Evolutionary conservation across 1,284 basidiomycete species (phyloP).

Genomic region (Ceratobasidium sp.): DNA sequence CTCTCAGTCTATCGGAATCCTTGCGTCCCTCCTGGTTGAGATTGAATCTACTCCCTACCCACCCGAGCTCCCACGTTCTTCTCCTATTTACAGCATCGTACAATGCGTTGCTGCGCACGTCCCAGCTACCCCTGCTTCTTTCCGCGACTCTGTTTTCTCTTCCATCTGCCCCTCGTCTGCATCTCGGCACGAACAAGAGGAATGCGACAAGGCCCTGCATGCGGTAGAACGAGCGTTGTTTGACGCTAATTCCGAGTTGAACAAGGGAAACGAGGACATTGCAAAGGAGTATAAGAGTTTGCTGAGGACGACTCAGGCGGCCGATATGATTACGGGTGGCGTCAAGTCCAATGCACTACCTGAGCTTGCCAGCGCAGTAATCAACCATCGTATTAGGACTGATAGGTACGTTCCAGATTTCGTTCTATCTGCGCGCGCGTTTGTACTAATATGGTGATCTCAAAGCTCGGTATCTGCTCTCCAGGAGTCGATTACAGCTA

Average conservation of each 20-base stretch:
- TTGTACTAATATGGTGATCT: conserved; percentile 19
- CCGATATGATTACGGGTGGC: conserved; percentile 75
- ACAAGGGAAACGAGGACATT: conserved; percentile 8
- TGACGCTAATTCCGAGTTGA: conserved; percentile 55
- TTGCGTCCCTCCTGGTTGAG: conserved; percentile 67
- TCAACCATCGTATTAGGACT: conserved; percentile 73
- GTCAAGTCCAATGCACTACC: conserved; percentile 77
- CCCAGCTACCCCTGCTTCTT: conserved; percentile 60
- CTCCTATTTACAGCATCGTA: conserved; percentile 61
- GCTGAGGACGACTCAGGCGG: conserved; percentile 76
- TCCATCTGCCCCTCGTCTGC: conserved; percentile 14
- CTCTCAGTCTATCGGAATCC: conserved; percentile 66
- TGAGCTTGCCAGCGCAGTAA: conserved; percentile 67
- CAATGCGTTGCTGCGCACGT: conserved; percentile 64
- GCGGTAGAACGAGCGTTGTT: conserved; percentile 61
- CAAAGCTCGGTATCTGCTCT: conserved; percentile 63
- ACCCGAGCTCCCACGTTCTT: conserved; percentile 57
- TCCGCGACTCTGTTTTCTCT: conserved; percentile 56
- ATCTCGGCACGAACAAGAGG: conserved; percentile 35
- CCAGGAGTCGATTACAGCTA: conserved; percentile 60
- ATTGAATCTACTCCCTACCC: conserved; percentile 68
- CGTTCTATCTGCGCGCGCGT: no score
- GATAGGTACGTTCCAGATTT: conserved; percentile 57
- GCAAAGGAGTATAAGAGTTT: conserved; percentile 58
- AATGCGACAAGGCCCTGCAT: conserved; percentile 60